Base-by-base conservation (phyloP, 2,329 filamentous ascomycete species). In the Rutstroemia sydowiana region DNA sequence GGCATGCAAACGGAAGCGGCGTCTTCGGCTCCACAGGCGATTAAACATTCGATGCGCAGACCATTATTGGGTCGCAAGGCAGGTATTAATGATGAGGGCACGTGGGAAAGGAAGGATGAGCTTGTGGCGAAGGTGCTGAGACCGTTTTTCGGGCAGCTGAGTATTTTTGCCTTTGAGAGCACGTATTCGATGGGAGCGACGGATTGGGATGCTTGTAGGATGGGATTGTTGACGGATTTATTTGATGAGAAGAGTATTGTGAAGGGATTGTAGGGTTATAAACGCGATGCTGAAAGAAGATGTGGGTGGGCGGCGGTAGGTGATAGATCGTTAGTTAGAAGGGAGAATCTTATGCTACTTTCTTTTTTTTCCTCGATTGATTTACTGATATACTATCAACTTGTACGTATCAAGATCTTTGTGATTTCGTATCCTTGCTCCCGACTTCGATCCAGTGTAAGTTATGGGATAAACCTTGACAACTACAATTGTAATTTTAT, bases 131-230 rank as follows among this genome's bases (percentile, higher is more conserved):
- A 85, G 65, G 79, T 96, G 11, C 70, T 97, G 56, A 77, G 87
- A 59, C 92, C 92, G 0, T 97, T 96, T 70, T 89, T 97, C 65
- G 86, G 85, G 13, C 87, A 95, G 66, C 71, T 98, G 57, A 96
- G 91, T 66, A 96, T 98, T 63, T 88, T 85, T 66, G 85, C 88
- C 0, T 98, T 96, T 70, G 93, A 98, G 72, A 87, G 85, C 56
- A 92, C 87, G 51, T 98, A 98, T 68, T 82, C 85, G 14, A 91
- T 96, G 82, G 84, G 82, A 32, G 68, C 69, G 39, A 70, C 86
- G 23, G 88, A 95, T 67, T 66, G 76, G 61, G 78, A 82, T 47
- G 74, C 74, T 9, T 90, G 87, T 62, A 73, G 78, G 48, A 72
- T 76, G 58, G 77, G 77, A 44, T 64, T 95, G 55, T 66, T 95